Base-by-base conservation (phyloP, 2,329 filamentous ascomycete genomes). In the Coleophoma cylindrospora region DNA sequence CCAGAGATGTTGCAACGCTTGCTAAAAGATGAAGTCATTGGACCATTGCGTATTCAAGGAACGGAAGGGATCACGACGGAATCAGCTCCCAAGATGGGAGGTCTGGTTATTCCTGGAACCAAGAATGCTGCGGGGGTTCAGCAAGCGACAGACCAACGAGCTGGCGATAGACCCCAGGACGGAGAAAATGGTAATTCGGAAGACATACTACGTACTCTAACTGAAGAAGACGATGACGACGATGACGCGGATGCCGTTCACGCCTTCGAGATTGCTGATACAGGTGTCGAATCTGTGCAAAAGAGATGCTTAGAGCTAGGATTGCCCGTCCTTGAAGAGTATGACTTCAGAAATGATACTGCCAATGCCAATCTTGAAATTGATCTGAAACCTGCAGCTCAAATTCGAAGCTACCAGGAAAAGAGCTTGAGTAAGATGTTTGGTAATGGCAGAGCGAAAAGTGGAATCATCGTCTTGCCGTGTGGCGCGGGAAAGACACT, bases 341-440 rank as follows among this genome's bases (percentile, higher is more conserved):
- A 99, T 68, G 94, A 99, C 67, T 99, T 97, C 68, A 81, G 91
- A 51, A 91, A 94, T 59, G 94, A 99, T 66, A 82, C 88, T 53
- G 79, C 83, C 59, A 99, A 97, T 62, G 82, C 92, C 1, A 96
- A 89, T 46, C 74, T 99, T 34, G 91, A 97, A 50, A 99, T 99
- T 59, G 92, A 97, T 66, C 75, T 97, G 45, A 88, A 88, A 60
- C 91, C 92, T 0, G 85, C 86, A 50, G 92, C 91, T 0, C 87
- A 92, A 63, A 97, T 97, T 65, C 84, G 92, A 66, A 85, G 81
- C 73, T 99, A 99, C 61, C 94, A 99, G 66, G 94, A 99, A 68
- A 95, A 96, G 72, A 95, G 91, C 57, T 75, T 99, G 10, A 95
- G 89, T 73, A 99, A 99, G 69, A 99, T 99, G 94, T 99, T 99